Evolutionary conservation across 2,329 filamentous ascomycete species (phyloP).

Genomic region (Stagonosporopsis cucurbitacearum): DNA sequence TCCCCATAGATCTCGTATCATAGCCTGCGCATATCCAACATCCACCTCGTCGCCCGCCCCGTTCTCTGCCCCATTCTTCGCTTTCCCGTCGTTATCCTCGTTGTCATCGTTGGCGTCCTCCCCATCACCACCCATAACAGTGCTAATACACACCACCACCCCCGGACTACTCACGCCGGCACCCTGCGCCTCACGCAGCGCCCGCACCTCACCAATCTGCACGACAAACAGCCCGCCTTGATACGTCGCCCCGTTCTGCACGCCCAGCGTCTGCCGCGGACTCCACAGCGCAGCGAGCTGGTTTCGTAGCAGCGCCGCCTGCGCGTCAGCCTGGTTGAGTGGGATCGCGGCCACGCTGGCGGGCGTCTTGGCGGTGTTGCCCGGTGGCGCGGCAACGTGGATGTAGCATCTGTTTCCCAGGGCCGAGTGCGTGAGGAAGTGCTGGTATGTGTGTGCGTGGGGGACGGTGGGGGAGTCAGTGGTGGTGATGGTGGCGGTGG

Average conservation of each 20-base stretch:
- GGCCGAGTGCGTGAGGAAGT: conserved; percentile 38
- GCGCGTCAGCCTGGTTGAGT: conserved; percentile 29
- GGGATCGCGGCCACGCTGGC: conserved; percentile 35
- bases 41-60: conserved; percentile 20
- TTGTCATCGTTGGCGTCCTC: too few relatives aligned
- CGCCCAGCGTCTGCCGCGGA: conserved; percentile 29
- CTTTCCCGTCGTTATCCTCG: not conserved
- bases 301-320: conserved; percentile 25
- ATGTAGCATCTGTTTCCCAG: conserved; percentile 34
- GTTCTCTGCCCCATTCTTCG: not conserved
- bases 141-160: conserved; percentile 39
- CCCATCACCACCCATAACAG: conserved; percentile 17
- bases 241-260: conserved; percentile 33
- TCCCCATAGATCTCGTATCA: conserved; percentile 37
- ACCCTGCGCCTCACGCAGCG: conserved; percentile 28
- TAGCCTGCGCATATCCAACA: conserved; percentile 30
- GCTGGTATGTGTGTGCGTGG: conserved; percentile 36
- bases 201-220: conserved; percentile 38
- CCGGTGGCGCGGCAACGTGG: conserved; percentile 31
- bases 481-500: conserved; percentile 16
- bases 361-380: conserved; percentile 1
- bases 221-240: conserved; percentile 32
- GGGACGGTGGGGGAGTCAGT: conserved; percentile 19
- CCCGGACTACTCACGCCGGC: conserved; percentile 31
- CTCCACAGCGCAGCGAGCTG: conserved; percentile 39